Percentiles rank a stretch among this genome's conserved stretches.
Evolutionary conservation across 1,284 basidiomycete species (phyloP).

Genomic region (Phlebopus sp.): DNA sequence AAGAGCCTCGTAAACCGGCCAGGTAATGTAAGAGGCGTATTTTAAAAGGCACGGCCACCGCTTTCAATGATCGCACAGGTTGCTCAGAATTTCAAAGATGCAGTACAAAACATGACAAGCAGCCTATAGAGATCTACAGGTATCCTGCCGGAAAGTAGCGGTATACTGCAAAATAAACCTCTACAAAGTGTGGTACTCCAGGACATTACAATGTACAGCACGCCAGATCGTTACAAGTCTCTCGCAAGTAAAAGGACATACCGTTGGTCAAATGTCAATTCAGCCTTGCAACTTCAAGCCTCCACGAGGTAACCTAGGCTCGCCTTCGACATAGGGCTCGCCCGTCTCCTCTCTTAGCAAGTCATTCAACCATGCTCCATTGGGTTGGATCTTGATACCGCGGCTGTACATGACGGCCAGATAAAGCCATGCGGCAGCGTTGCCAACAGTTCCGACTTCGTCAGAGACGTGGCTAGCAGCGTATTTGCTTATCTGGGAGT

Average conservation of each 20-base stretch:
- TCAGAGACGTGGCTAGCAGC: constrained; percentile 74
- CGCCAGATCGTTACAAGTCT: background rate
- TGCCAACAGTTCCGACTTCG: constrained; percentile 78
- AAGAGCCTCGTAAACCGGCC: background rate
- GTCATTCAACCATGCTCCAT: constrained; percentile 80
- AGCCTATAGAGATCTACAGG: constrained; percentile 4
- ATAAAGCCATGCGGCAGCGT: constrained; percentile 78
- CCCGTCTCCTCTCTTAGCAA: constrained; percentile 69
- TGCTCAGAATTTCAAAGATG: background rate
- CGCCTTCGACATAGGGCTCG: constrained; percentile 59
- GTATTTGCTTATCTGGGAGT: constrained; percentile 62
- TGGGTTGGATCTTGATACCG: constrained; percentile 70
- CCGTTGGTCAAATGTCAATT: constrained; percentile 6
- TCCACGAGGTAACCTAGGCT: constrained; percentile 66
- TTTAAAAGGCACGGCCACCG: background rate
- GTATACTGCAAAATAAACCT: background rate
- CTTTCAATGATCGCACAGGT: background rate
- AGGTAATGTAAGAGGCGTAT: background rate
- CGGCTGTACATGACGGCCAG: constrained; percentile 75
- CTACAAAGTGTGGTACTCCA: background rate
- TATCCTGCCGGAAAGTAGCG: background rate
- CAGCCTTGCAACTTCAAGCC: constrained; percentile 48
- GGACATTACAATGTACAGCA: constrained; percentile 3
- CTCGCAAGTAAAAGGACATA: constrained; percentile 11
- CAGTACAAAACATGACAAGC: background rate